phyloP scores from a whole-genome alignment of 202 grass and related monocot species.

The Brachypodium distachyon region DNA sequence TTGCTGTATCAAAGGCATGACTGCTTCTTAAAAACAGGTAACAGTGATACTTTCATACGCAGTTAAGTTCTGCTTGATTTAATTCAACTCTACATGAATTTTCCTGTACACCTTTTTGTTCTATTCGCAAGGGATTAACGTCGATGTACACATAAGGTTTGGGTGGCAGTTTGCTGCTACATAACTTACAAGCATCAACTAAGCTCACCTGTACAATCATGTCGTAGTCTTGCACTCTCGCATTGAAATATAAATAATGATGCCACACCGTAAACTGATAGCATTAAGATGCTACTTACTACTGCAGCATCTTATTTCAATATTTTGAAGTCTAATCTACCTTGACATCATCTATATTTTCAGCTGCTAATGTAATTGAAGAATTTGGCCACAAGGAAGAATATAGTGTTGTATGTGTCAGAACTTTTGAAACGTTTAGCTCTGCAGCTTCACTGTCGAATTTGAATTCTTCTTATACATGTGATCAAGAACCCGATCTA shows the following conservation, averaged over 20 bases:
- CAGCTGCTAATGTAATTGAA: conserved; percentile 72
- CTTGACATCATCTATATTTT: conserved; percentile 27
- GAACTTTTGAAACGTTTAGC: conserved; percentile 73
- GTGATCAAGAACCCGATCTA: conserved; percentile 97
- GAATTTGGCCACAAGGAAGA: conserved; percentile 94
- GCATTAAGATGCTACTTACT: conserved; percentile 4
- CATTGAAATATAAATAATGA: neutral
- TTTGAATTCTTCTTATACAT: conserved; percentile 84
- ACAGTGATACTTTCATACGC: conserved; percentile 5
- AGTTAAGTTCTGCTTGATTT: neutral
- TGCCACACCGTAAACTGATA: neutral
- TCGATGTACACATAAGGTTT: neutral
- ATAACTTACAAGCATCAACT: neutral
- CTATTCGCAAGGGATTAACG: neutral
- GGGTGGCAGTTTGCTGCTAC: neutral
- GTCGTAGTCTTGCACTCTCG: conserved; percentile 5
- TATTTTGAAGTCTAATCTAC: conserved; percentile 5
- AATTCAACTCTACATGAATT: neutral
- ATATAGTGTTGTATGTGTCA: conserved; percentile 61
- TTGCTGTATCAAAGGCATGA: conserved; percentile 85
- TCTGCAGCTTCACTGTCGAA: conserved; percentile 68
- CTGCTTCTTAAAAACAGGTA: conserved; percentile 92
- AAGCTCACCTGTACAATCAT: neutral
- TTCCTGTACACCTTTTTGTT: neutral
- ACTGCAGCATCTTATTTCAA: neutral